Evolutionary conservation across 169 alveolate genomes (phyloP).

Genomic region (Plasmodium vinckei): DNA sequence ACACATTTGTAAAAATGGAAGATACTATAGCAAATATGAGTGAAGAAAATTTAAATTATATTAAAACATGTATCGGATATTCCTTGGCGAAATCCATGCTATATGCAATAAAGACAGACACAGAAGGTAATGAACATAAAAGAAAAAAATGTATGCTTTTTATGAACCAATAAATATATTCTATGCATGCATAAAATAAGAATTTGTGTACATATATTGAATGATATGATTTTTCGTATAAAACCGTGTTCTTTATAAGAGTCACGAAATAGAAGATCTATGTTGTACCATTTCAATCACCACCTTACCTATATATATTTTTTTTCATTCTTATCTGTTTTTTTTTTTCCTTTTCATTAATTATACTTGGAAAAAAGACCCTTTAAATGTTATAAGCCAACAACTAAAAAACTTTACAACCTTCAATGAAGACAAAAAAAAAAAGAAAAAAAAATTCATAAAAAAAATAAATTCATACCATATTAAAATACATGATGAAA

Average conservation of each 20-base stretch:
- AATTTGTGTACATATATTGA: no score
- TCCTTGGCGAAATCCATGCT: constrained; percentile 50
- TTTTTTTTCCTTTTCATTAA: background rate
- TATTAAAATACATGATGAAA: constrained; percentile 66
- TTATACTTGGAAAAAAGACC: constrained; percentile 8
- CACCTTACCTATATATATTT: no score
- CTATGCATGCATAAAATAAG: background rate
- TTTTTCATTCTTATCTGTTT: background rate
- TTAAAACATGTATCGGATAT: constrained; percentile 40
- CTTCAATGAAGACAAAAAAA: constrained; percentile 62
- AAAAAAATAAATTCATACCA: constrained; percentile 52
- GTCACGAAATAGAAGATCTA: no score
- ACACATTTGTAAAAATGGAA: constrained; percentile 18
- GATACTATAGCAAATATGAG: constrained; percentile 1
- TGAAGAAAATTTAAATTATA: constrained; percentile 45
- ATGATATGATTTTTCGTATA: no score
- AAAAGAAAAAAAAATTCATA: constrained; percentile 40
- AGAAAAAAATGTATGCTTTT: background rate
- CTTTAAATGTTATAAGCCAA: constrained; percentile 25
- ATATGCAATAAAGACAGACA: constrained; percentile 49
- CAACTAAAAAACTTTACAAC: constrained; percentile 36
- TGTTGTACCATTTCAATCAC: no score
- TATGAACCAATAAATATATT: background rate
- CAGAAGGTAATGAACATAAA: constrained; percentile 12
- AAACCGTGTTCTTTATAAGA: no score